phyloP scores from a whole-genome alignment of 768 basidiomycete genomes.

The Mycena chlorophos region DNA sequence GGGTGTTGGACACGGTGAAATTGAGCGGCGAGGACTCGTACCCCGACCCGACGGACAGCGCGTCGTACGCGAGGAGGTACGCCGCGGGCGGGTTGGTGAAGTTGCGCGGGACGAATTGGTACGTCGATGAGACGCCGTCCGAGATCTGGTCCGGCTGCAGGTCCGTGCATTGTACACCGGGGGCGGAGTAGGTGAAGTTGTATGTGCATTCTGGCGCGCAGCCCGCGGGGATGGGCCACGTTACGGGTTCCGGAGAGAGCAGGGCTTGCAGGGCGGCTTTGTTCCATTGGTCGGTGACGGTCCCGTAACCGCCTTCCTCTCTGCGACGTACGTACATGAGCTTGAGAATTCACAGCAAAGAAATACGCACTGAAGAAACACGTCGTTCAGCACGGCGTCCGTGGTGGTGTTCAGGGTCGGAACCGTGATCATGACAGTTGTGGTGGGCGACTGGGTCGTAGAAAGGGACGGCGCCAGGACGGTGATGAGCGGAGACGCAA shows the following conservation, averaged over 20 bases:
- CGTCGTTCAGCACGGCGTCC: constrained; percentile 1
- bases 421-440: background rate
- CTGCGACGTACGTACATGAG: background rate
- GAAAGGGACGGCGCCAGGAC: constrained; percentile 13
- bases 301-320: background rate
- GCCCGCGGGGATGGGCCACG: constrained; percentile 13
- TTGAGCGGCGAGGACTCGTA: constrained; percentile 1
- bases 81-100: constrained; percentile 7
- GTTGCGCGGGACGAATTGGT: background rate
- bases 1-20: background rate
- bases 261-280: constrained; percentile 2
- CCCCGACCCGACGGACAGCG: background rate
- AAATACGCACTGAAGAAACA: background rate
- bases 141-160: constrained; percentile 4
- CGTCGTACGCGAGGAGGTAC: constrained; percentile 12
- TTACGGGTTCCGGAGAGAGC: background rate
- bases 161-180: constrained; percentile 8
- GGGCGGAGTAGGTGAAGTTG: constrained; percentile 10
- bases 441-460: background rate
- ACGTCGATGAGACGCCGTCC: background rate
- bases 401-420: constrained; percentile 11
- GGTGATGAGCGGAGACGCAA: constrained; percentile 4
- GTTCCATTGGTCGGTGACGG: constrained; percentile 1
- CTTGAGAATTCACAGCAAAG: background rate
- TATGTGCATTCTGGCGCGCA: constrained; percentile 12